Conservation (phyloP, 345 rosid species). For the Pistacia atlantica region DNA sequence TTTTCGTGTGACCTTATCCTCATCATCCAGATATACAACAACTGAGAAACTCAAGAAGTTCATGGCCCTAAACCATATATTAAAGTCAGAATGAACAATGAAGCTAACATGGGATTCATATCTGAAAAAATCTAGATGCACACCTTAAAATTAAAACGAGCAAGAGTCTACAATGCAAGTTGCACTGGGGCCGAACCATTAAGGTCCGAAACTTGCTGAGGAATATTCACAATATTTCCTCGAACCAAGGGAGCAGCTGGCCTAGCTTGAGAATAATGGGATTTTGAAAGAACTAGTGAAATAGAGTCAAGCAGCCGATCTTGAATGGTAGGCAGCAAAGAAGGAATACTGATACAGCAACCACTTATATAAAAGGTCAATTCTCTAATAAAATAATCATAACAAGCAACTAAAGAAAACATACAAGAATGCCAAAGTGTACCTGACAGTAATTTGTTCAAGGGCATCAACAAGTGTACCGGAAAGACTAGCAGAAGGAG, state of each 20-base stretch:
- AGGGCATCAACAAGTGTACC: slow-evolving; percentile 85
- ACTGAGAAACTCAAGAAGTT: slow-evolving; percentile 94
- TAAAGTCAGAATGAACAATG: slow-evolving; percentile 25
- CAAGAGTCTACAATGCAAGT: slow-evolving; percentile 95
- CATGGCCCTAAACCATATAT: slow-evolving; percentile 59
- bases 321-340: slow-evolving; percentile 81
- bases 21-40: slow-evolving; percentile 86
- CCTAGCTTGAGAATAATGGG: slow-evolving; percentile 68
- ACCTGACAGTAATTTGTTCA: slow-evolving; percentile 86
- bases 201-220: slow-evolving; percentile 70
- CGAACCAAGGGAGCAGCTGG: slow-evolving; percentile 59
- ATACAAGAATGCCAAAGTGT: slow-evolving; percentile 16
- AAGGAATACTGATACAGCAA: slow-evolving; percentile 77
- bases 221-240: slow-evolving; percentile 46
- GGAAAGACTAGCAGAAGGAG: slow-evolving; percentile 87
- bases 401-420: slow-evolving; percentile 10
- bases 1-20: slow-evolving; percentile 84
- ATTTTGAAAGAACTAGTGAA: slow-evolving; percentile 82
- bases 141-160: slow-evolving; percentile 93
- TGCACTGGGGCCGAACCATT: slow-evolving; percentile 77
- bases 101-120: slow-evolving; percentile 8
- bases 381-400: slow-evolving; percentile 8
- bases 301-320: slow-evolving; percentile 81
- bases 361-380: not conserved
- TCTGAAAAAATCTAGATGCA: slow-evolving; percentile 15